A percentile compares a stretch with the other conserved stretches of the same genome.
Evolutionary conservation across 2,329 filamentous ascomycete genomes (phyloP).

Genomic region (Exserohilum rostratum): DNA sequence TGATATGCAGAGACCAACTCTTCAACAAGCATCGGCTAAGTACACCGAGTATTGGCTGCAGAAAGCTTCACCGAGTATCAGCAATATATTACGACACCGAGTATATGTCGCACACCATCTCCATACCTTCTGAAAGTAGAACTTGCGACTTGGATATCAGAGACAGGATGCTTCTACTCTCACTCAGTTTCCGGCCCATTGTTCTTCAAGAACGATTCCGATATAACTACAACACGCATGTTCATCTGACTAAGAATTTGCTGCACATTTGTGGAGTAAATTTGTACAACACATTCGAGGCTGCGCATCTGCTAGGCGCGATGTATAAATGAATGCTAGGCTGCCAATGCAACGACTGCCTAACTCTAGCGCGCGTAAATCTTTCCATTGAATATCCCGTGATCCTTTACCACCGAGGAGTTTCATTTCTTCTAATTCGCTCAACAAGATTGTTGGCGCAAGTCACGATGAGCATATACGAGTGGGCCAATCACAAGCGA

Average conservation of each 20-base stretch:
- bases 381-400: too few relatives aligned
- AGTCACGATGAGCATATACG: constrained; percentile 3
- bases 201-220: too few relatives aligned
- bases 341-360: neutral
- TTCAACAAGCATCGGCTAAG: neutral
- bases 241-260: too few relatives aligned
- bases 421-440: neutral
- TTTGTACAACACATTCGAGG: too few relatives aligned
- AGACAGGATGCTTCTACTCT: too few relatives aligned
- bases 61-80: neutral
- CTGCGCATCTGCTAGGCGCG: neutral
- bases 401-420: neutral
- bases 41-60: neutral
- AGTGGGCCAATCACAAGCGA: constrained; percentile 8
- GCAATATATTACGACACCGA: too few relatives aligned
- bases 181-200: too few relatives aligned
- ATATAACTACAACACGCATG: too few relatives aligned
- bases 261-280: too few relatives aligned
- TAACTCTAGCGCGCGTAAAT: neutral
- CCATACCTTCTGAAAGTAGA: too few relatives aligned
- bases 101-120: too few relatives aligned
- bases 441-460: neutral
- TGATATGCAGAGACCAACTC: neutral
- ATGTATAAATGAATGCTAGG: neutral
- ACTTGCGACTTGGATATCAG: too few relatives aligned